Conservation (phyloP, 257 asterid genomes). For the Ajuga chamaepitys region DNA sequence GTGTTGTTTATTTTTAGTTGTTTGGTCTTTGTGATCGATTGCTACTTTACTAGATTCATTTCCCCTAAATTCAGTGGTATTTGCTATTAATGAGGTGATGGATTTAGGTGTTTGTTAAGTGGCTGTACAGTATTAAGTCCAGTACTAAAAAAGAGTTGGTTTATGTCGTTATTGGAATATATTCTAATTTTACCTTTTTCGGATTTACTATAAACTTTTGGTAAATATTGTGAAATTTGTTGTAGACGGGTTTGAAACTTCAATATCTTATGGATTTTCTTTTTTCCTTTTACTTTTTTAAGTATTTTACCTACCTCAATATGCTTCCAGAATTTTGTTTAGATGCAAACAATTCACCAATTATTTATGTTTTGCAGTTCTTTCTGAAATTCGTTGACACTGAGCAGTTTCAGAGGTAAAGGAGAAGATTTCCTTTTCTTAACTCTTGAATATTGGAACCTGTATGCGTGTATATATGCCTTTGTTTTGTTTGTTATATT, state of each 20-base stretch:
- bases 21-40: background rate
- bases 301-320: conserved; percentile 20
- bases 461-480: background rate
- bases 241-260: background rate
- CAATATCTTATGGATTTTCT: background rate
- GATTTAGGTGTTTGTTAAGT: background rate
- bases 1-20: too few species aligned
- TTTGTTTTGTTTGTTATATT: too few species aligned
- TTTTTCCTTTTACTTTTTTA: background rate
- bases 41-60: background rate
- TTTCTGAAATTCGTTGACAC: conserved; percentile 72
- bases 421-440: background rate
- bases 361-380: conserved; percentile 44
- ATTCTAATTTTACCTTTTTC: background rate
- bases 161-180: background rate
- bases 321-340: background rate
- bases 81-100: background rate
- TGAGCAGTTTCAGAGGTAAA: conserved; percentile 92
- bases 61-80: background rate
- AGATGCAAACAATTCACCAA: conserved; percentile 20
- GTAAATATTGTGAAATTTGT: background rate
- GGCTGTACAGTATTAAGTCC: background rate
- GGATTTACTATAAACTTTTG: background rate
- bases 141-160: background rate
- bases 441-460: background rate